These are phyloP conservation scores for Acanthamoeba lenticulata DNA, from an alignment of 208 protist genomes.

Conservation along the genomic window DNA sequence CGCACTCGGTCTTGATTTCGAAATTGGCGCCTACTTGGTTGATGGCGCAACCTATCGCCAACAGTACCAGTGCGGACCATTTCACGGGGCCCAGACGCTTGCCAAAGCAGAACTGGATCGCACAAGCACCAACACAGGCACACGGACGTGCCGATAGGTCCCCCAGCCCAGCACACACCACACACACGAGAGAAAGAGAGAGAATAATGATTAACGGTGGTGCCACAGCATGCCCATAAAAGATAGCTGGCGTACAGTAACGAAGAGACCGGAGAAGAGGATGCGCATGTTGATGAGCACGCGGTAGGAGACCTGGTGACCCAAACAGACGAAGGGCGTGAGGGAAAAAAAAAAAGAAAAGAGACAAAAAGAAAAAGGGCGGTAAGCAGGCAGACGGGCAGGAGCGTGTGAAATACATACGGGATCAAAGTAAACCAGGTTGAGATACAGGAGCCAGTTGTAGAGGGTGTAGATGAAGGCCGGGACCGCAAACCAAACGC, in stretches of 20 bases:
- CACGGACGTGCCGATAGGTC: too few relatives aligned
- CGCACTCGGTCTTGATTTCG: not conserved
- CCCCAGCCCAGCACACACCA: too few relatives aligned
- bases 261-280: conserved; percentile 20
- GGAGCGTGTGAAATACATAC: not conserved
- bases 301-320: not conserved
- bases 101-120: conserved; percentile 15
- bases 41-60: not conserved
- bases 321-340: not conserved
- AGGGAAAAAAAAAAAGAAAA: not conserved
- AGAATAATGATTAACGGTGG: not conserved
- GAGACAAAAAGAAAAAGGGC: too few relatives aligned
- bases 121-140: not conserved
- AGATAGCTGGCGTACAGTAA: not conserved
- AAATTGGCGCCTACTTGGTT: conserved; percentile 2
- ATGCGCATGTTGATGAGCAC: conserved; percentile 53
- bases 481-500: conserved; percentile 31
- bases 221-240: not conserved
- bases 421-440: conserved; percentile 26
- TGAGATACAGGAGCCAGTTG: conserved; percentile 44
- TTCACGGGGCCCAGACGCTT: not conserved
- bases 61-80: not conserved
- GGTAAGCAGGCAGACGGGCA: not conserved
- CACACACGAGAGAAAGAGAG: not conserved
- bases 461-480: conserved; percentile 59